phyloP scores from a whole-genome alignment of 2,329 filamentous ascomycete genomes.

The Neofusicoccum laricinum region DNA sequence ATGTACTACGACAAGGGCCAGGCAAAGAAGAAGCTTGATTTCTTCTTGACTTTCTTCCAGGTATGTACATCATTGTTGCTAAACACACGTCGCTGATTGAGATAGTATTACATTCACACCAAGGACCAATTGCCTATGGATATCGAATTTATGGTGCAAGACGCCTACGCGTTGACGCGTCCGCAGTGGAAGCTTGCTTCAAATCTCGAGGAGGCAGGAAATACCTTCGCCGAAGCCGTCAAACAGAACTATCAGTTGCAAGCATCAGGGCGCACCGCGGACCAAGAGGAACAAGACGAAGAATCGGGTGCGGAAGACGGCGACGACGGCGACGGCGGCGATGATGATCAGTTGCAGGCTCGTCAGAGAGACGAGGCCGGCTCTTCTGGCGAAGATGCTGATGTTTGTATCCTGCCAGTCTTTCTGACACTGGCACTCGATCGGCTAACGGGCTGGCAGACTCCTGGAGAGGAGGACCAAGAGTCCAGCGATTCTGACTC shows the following conservation, averaged over 20 bases:
- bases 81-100: constrained; percentile 16
- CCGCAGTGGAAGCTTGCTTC: constrained; percentile 90
- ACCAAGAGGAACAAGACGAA: constrained; percentile 66
- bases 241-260: constrained; percentile 82
- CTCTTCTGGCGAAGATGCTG: constrained; percentile 52
- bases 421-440: constrained; percentile 12
- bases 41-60: constrained; percentile 94
- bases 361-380: constrained; percentile 12
- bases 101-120: constrained; percentile 83
- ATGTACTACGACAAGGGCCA: constrained; percentile 93
- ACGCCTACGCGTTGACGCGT: constrained; percentile 78
- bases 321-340: constrained; percentile 57
- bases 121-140: constrained; percentile 94
- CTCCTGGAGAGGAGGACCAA: constrained; percentile 41
- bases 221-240: constrained; percentile 82
- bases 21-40: constrained; percentile 95
- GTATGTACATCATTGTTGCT: constrained; percentile 37
- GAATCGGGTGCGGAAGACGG: constrained; percentile 73
- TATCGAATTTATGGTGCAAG: constrained; percentile 93
- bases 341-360: constrained; percentile 25
- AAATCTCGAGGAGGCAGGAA: constrained; percentile 77
- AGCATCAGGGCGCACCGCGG: constrained; percentile 65
- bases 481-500: constrained; percentile 45
- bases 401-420: constrained; percentile 42
- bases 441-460: constrained; percentile 41